Percentiles rank a stretch among this genome's conserved stretches.
phyloP scores from a whole-genome alignment of 169 alveolate species.

The Eimeria necatrix region DNA sequence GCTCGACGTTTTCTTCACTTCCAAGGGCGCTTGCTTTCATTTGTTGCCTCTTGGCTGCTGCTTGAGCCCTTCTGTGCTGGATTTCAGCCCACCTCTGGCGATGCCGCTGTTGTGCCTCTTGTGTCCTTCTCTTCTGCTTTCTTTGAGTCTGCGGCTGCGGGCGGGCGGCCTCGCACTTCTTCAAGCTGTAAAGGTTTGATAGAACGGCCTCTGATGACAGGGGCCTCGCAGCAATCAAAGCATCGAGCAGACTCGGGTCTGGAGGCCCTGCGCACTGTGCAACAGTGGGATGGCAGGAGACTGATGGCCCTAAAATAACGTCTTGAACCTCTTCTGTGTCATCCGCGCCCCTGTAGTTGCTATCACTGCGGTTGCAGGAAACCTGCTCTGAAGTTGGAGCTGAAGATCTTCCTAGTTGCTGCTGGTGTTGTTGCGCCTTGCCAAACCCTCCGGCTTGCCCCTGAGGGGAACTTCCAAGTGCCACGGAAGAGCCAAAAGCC shows the following conservation, averaged over 20 bases:
- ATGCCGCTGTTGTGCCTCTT: slow-evolving; percentile 66
- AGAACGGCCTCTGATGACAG: slow-evolving; percentile 59
- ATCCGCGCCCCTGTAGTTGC: slow-evolving; percentile 21
- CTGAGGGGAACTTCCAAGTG: neutral
- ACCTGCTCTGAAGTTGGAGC: neutral
- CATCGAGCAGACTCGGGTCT: slow-evolving; percentile 59
- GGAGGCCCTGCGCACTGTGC: slow-evolving; percentile 37
- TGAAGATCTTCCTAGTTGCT: neutral
- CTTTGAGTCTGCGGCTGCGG: slow-evolving; percentile 63
- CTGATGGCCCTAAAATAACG: neutral
- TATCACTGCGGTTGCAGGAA: slow-evolving; percentile 22
- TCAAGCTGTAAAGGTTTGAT: slow-evolving; percentile 55
- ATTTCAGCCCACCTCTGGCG: slow-evolving; percentile 67
- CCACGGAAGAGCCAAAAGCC: neutral
- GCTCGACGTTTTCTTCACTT: slow-evolving; percentile 18
- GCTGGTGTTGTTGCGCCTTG: slow-evolving; percentile 23
- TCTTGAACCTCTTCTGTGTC: neutral
- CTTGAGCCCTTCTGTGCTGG: slow-evolving; percentile 66
- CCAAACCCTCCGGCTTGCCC: neutral
- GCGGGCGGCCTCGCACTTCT: slow-evolving; percentile 61
- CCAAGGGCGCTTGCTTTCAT: neutral
- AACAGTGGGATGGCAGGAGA: neutral
- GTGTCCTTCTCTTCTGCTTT: slow-evolving; percentile 54
- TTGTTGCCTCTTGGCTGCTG: slow-evolving; percentile 42
- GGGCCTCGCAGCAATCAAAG: slow-evolving; percentile 71